phyloP scores from a whole-genome alignment of 306 rosid genomes.

The Acmispon strigosus region DNA sequence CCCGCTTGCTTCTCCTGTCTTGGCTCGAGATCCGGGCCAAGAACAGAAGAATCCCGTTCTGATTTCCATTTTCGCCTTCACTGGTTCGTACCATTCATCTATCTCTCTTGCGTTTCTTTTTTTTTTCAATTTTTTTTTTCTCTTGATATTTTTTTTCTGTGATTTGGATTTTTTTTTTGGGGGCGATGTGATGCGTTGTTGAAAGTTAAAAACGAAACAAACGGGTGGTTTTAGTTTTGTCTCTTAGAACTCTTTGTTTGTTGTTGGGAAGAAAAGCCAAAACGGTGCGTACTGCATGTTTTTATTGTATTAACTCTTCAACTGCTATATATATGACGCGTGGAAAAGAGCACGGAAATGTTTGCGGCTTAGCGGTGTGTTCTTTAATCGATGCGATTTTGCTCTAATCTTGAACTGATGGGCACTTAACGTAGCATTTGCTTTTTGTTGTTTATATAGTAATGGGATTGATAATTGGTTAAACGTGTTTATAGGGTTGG shows the following conservation, averaged over 20 bases:
- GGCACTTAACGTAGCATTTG: too few species aligned
- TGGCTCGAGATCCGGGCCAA: conserved; percentile 99
- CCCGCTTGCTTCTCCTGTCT: conserved; percentile 53
- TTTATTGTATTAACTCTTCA: background rate
- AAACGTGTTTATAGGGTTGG: background rate
- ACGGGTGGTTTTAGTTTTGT: background rate
- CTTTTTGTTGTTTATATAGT: background rate
- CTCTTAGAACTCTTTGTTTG: background rate
- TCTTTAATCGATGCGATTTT: too few species aligned
- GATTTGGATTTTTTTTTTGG: background rate
- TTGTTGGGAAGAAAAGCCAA: background rate
- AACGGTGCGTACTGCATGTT: background rate
- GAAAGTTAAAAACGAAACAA: background rate
- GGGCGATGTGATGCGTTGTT: background rate
- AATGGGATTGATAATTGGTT: background rate
- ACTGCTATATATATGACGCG: background rate
- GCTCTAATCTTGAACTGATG: too few species aligned
- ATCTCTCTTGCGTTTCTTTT: background rate
- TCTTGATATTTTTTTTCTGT: background rate
- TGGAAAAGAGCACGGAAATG: background rate
- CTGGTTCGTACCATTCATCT: conserved; percentile 22
- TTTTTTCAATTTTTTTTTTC: background rate
- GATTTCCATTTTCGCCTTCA: conserved; percentile 27
- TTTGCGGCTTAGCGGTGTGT: background rate
- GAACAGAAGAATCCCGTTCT: conserved; percentile 47